These are phyloP conservation scores for Fusarium devonianum DNA, from an alignment of 2,329 filamentous ascomycete genomes.

Conservation along the genomic window DNA sequence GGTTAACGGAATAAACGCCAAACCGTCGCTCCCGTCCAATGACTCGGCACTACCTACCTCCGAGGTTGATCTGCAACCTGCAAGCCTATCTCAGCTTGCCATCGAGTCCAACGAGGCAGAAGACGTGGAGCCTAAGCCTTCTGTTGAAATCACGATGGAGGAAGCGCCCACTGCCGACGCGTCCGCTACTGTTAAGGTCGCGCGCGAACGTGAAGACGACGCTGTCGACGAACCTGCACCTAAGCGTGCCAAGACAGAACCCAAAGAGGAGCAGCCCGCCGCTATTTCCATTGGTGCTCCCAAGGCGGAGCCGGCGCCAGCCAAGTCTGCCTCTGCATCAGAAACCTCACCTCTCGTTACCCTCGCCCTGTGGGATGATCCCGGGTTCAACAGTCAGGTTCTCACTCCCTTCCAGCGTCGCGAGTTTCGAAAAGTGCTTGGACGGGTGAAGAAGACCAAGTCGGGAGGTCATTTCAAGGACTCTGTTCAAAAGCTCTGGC, in stretches of 20 bases:
- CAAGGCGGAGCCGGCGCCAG: conserved; percentile 24
- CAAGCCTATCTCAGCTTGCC: conserved; percentile 50
- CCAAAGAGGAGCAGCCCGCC: conserved; percentile 51
- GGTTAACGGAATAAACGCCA: conserved; percentile 24
- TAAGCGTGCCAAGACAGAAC: conserved; percentile 81
- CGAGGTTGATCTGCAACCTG: conserved; percentile 48
- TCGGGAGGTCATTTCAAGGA: conserved; percentile 77
- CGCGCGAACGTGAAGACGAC: conserved; percentile 82
- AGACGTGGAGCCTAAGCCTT: conserved; percentile 39
- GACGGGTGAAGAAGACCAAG: conserved; percentile 85
- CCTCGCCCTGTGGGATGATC: conserved; percentile 52
- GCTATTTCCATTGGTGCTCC: conserved; percentile 14
- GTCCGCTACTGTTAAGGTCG: conserved; percentile 63
- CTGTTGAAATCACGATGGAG: conserved; percentile 59
- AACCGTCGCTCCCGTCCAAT: conserved; percentile 17
- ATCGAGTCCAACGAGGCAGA: conserved; percentile 47
- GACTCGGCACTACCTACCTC: conserved; percentile 38
- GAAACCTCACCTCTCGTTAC: conserved; percentile 40
- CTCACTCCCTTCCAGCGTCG: conserved; percentile 68
- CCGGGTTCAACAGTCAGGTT: conserved; percentile 53
- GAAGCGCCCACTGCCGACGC: conserved; percentile 49
- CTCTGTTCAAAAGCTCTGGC: conserved; percentile 78
- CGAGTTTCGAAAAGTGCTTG: conserved; percentile 70
- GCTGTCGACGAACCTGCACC: conserved; percentile 69
- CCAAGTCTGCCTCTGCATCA: conserved; percentile 35